Conservation (phyloP, 2,329 filamentous ascomycete genomes). For the Lomentospora prolificans region DNA sequence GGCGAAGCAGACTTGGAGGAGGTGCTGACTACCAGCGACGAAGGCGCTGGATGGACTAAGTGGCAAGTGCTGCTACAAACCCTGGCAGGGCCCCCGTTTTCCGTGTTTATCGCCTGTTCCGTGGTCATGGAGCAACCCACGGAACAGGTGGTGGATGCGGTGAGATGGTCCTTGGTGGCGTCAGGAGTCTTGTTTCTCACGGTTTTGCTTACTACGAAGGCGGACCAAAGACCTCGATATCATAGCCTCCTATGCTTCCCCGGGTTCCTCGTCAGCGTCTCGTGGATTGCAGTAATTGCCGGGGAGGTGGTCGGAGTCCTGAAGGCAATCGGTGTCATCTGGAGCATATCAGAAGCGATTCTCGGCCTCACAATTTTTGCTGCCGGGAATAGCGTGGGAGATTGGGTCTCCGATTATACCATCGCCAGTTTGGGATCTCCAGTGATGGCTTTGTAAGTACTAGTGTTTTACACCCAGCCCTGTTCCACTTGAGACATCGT, state of each 20-base stretch:
- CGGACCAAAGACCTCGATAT: constrained; percentile 58
- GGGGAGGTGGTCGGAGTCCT: constrained; percentile 92
- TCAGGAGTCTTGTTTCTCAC: constrained; percentile 59
- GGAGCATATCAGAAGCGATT: constrained; percentile 90
- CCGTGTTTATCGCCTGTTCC: constrained; percentile 65
- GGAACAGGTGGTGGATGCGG: constrained; percentile 44
- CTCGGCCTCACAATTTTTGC: constrained; percentile 93
- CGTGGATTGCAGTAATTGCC: constrained; percentile 94
- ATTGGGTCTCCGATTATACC: constrained; percentile 89
- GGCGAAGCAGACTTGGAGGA: not conserved
- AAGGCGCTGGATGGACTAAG: constrained; percentile 65
- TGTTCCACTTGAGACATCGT: not conserved
- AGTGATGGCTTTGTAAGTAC: constrained; percentile 73
- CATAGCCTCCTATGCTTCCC: constrained; percentile 75
- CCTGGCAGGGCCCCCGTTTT: constrained; percentile 78
- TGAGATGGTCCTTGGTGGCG: constrained; percentile 54
- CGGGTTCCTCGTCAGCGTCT: constrained; percentile 83
- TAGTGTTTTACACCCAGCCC: not conserved
- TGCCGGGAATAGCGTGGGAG: constrained; percentile 88
- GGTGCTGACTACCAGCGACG: constrained; percentile 19
- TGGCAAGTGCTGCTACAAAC: constrained; percentile 84
- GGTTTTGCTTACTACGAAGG: constrained; percentile 59
- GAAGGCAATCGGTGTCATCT: constrained; percentile 83
- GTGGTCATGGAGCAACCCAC: constrained; percentile 51
- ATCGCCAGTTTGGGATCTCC: constrained; percentile 89